These are phyloP conservation scores for Orbilia javanica DNA, from an alignment of 2,329 filamentous ascomycete species.

Conservation along the genomic window DNA sequence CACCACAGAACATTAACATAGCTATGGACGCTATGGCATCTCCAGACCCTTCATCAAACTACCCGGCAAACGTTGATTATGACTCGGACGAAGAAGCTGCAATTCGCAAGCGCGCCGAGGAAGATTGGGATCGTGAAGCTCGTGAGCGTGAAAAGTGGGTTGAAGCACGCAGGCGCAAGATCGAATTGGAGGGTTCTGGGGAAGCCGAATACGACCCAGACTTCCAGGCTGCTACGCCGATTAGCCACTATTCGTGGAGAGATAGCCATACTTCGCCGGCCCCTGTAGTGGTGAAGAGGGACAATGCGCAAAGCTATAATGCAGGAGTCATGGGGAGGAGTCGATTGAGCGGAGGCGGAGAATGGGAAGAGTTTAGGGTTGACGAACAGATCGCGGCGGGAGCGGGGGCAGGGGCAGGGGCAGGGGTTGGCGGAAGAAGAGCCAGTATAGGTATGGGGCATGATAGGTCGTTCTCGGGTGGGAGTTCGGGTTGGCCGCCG, in stretches of 20 bases:
- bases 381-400: too few relatives aligned
- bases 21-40: slow-evolving; percentile 18
- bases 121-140: slow-evolving; percentile 55
- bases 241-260: slow-evolving; percentile 56
- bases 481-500: slow-evolving; percentile 39
- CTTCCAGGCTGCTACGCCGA: slow-evolving; percentile 48
- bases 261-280: slow-evolving; percentile 51
- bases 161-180: slow-evolving; percentile 46
- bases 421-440: slow-evolving; percentile 31
- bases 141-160: slow-evolving; percentile 56
- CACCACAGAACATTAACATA: slow-evolving; percentile 7
- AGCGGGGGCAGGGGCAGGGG: too few relatives aligned
- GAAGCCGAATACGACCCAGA: slow-evolving; percentile 44
- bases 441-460: slow-evolving; percentile 44
- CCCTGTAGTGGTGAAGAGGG: slow-evolving; percentile 50
- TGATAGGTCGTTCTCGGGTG: slow-evolving; percentile 45
- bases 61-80: slow-evolving; percentile 12
- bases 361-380: slow-evolving; percentile 57
- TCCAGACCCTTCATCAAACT: slow-evolving; percentile 19
- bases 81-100: slow-evolving; percentile 48
- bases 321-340: slow-evolving; percentile 34
- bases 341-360: slow-evolving; percentile 52
- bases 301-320: slow-evolving; percentile 42
- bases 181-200: slow-evolving; percentile 29
- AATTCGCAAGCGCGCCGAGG: slow-evolving; percentile 47